Percentiles rank a stretch among this genome's conserved stretches.
Evolutionary conservation across 2,329 filamentous ascomycete species (phyloP).

Genomic region (Claviceps cyperi): DNA sequence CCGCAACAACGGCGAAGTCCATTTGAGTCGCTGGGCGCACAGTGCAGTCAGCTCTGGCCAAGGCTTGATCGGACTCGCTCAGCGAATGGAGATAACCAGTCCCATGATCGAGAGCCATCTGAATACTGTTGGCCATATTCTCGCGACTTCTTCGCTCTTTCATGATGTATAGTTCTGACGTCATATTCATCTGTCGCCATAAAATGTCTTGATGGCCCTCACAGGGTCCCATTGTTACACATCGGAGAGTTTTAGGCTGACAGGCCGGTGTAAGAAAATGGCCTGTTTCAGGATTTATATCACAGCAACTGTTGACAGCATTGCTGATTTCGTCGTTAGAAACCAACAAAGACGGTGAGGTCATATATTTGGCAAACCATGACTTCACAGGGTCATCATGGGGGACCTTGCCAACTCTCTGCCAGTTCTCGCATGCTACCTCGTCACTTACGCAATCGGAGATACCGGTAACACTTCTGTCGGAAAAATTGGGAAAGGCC

Average conservation of each 20-base stretch:
- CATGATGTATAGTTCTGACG: conserved; percentile 12
- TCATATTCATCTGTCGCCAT: conserved; percentile 17
- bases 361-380: conserved; percentile 1
- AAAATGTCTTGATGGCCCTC: conserved; percentile 7
- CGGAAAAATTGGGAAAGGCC: background rate
- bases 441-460: background rate
- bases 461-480: background rate
- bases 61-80: conserved; percentile 6
- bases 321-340: background rate
- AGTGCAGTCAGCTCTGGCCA: conserved; percentile 19
- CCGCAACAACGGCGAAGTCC: conserved; percentile 26
- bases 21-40: conserved; percentile 25
- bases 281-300: conserved; percentile 25
- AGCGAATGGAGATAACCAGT: background rate
- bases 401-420: background rate
- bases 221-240: conserved; percentile 1
- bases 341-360: background rate
- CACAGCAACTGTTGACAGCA: conserved; percentile 9
- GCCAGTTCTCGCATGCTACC: background rate
- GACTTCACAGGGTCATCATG: background rate
- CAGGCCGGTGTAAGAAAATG: conserved; percentile 17
- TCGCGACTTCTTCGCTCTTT: conserved; percentile 13
- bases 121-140: conserved; percentile 5
- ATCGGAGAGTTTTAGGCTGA: conserved; percentile 17
- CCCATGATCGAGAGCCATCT: background rate